Evolutionary conservation across 805 yeast species (phyloP).

Genomic region (Starmerella apicola): DNA sequence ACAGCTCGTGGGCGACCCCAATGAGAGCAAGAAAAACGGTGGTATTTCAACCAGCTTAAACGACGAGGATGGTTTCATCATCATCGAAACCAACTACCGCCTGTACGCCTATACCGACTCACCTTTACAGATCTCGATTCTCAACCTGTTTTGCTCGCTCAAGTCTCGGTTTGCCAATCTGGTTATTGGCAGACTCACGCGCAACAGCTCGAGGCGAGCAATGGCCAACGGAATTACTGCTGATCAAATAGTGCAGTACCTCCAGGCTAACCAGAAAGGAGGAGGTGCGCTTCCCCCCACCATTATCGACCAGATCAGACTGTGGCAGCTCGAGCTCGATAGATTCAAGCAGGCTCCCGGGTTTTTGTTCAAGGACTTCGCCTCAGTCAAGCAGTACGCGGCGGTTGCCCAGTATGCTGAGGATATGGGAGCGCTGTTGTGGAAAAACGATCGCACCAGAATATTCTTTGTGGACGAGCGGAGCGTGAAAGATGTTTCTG

Average conservation of each 20-base stretch:
- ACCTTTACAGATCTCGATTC: conserved; percentile 85
- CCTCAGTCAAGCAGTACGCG: conserved; percentile 63
- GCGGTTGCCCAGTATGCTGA: conserved; percentile 62
- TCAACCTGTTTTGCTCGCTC: conserved; percentile 76
- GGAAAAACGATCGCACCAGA: conserved; percentile 62
- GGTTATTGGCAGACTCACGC: conserved; percentile 85
- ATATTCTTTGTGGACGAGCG: conserved; percentile 63
- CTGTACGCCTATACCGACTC: conserved; percentile 87
- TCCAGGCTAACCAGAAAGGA: conserved; percentile 73
- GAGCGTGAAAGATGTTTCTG: conserved; percentile 12
- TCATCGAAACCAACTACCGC: conserved; percentile 88
- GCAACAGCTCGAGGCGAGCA: conserved; percentile 83
- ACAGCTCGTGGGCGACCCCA: conserved; percentile 49
- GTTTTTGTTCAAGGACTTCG: conserved; percentile 74
- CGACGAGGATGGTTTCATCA: conserved; percentile 53
- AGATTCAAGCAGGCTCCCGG: conserved; percentile 82
- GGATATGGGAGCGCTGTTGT: conserved; percentile 82
- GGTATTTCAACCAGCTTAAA: conserved; percentile 73
- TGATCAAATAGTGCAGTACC: conserved; percentile 79
- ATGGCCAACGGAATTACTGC: conserved; percentile 82
- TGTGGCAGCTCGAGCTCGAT: conserved; percentile 95
- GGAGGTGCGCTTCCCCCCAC: conserved; percentile 77
- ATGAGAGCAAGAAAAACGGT: neutral
- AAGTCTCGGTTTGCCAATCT: conserved; percentile 77
- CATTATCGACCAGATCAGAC: conserved; percentile 86